phyloP scores from a whole-genome alignment of 2,329 filamentous ascomycete species.

The Lecanoromycetidae sp. region DNA sequence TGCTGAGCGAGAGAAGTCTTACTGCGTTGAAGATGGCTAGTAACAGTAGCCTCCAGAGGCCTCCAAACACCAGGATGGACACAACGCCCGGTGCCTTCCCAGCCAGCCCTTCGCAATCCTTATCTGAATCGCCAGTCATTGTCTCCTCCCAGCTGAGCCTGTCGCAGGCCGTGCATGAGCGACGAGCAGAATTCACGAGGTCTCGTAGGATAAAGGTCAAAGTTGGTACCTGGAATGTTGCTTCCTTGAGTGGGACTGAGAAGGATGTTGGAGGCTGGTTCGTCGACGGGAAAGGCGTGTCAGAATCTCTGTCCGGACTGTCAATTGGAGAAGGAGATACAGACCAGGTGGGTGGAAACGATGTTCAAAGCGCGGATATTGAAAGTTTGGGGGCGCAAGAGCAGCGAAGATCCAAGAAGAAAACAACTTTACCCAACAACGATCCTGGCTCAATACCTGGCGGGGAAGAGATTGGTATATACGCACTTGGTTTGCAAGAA shows the following conservation, averaged over 20 bases:
- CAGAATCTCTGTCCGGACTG: conserved; percentile 48
- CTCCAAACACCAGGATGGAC: not conserved
- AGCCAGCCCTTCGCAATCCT: conserved; percentile 5
- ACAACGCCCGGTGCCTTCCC: conserved; percentile 15
- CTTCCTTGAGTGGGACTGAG: conserved; percentile 69
- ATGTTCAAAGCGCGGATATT: conserved; percentile 24
- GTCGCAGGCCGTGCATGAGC: conserved; percentile 52
- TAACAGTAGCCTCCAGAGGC: not conserved
- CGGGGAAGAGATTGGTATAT: conserved; percentile 67
- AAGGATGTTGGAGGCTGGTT: conserved; percentile 87
- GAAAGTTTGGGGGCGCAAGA: conserved; percentile 40
- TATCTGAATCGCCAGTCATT: conserved; percentile 5
- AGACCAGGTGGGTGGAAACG: conserved; percentile 18
- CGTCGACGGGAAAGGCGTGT: conserved; percentile 59
- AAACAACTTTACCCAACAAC: conserved; percentile 32
- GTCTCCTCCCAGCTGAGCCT: conserved; percentile 36
- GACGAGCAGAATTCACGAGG: conserved; percentile 67
- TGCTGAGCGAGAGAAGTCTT: too few species aligned
- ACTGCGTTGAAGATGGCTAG: conserved; percentile 1
- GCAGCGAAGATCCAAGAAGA: conserved; percentile 31
- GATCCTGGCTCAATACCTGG: conserved; percentile 40
- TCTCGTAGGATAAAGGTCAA: conserved; percentile 69
- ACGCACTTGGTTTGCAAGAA: conserved; percentile 84
- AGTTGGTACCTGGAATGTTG: conserved; percentile 92
- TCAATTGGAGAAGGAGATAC: conserved; percentile 22